phyloP scores from a whole-genome alignment of 2,329 filamentous ascomycete species.

The Epichloe amarillans region DNA sequence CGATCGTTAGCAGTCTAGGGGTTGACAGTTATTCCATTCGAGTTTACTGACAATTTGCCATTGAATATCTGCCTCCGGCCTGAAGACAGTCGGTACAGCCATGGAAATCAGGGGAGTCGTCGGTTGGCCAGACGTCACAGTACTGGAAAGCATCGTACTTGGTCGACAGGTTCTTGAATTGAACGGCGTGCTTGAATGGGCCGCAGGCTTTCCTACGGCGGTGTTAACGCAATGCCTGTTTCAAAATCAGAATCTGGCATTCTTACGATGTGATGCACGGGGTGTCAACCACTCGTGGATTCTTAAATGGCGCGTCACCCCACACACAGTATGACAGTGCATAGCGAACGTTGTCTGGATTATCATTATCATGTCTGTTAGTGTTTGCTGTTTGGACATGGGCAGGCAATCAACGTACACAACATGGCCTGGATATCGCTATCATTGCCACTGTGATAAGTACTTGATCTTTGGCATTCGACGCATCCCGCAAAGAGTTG shows the following conservation, averaged over 20 bases:
- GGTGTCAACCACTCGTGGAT: slow-evolving; percentile 25
- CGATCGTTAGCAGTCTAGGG: slow-evolving; percentile 9
- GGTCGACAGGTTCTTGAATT: slow-evolving; percentile 35
- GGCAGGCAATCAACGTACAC: slow-evolving; percentile 30
- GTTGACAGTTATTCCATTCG: no score
- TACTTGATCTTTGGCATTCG: slow-evolving; percentile 37
- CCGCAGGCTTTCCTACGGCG: slow-evolving; percentile 37
- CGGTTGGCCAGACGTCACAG: slow-evolving; percentile 34
- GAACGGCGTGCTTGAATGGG: slow-evolving; percentile 31
- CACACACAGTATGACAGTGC: slow-evolving; percentile 42
- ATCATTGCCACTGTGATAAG: slow-evolving; percentile 27
- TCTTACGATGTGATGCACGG: slow-evolving; percentile 40
- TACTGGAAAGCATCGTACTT: slow-evolving; percentile 36
- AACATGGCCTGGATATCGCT: slow-evolving; percentile 41
- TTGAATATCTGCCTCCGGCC: slow-evolving; percentile 22
- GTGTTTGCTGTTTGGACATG: not conserved
- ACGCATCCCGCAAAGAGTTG: slow-evolving; percentile 39
- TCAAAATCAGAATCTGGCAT: not conserved
- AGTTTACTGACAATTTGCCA: slow-evolving; percentile 38
- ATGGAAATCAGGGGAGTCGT: slow-evolving; percentile 21
- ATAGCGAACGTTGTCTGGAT: slow-evolving; percentile 44
- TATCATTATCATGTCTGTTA: not conserved
- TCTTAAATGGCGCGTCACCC: slow-evolving; percentile 25
- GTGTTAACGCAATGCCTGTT: slow-evolving; percentile 12
- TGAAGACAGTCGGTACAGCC: slow-evolving; percentile 35